phyloP scores from a whole-genome alignment of 768 basidiomycete species.

The Amanita pseudoporphyria region DNA sequence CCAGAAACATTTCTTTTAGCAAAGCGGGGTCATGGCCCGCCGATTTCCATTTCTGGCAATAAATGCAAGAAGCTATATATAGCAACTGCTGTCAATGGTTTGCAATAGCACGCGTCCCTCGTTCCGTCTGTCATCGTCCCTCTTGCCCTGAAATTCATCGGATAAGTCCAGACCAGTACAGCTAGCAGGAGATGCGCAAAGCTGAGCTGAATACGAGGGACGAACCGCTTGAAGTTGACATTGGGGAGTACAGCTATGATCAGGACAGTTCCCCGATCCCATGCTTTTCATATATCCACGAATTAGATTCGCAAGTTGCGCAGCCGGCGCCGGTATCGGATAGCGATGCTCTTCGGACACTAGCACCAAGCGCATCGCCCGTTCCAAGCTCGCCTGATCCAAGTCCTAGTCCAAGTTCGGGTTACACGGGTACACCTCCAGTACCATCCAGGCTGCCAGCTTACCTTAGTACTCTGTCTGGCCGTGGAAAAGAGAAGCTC shows the following conservation, averaged over 20 bases:
- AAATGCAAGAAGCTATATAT: no score
- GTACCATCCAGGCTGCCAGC: not conserved
- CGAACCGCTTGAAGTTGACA: slow-evolving; percentile 6
- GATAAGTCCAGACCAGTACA: no score
- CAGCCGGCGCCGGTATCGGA: not conserved
- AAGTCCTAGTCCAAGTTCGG: slow-evolving; percentile 4
- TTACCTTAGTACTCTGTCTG: not conserved
- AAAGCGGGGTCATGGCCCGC: no score
- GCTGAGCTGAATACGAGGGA: not conserved
- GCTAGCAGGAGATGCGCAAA: not conserved
- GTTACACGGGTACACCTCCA: slow-evolving; percentile 1
- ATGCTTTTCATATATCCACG: not conserved
- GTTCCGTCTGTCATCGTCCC: no score
- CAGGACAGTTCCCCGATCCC: not conserved
- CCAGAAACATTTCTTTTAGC: no score
- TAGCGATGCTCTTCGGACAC: not conserved
- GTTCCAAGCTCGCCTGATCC: not conserved
- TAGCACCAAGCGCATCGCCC: not conserved
- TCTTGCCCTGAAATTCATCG: no score
- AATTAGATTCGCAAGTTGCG: not conserved
- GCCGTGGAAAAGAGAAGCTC: not conserved
- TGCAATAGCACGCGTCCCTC: no score
- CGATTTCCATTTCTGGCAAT: no score
- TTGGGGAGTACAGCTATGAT: slow-evolving; percentile 1
- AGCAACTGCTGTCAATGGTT: no score